Base-by-base conservation (phyloP, 192 early-diverging fungal genomes). In the Phlyctochytrium planicorne region DNA sequence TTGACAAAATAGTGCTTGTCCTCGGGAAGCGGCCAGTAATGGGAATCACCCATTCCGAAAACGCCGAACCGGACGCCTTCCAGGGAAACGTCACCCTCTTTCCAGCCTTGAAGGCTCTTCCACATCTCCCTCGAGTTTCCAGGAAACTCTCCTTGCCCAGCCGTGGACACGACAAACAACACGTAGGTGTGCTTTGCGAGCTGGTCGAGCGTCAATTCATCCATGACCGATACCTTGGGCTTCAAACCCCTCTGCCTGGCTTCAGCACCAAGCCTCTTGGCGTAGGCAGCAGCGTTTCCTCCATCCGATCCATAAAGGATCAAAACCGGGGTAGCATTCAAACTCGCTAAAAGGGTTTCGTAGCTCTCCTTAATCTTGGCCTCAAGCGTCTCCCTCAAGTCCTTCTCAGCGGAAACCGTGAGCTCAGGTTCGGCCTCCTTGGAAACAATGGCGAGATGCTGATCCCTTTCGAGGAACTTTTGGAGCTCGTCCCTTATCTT, bases 71-170 rank as follows among this genome's bases (percentile, higher is more conserved):
- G 75, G 34, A 91, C 87, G 50, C 87, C 88, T 55, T 73, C 80
- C 40, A 47, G 20, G 37, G 47, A 95, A 75, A 53, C 62, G 2
- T 66, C 63, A 6, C 50, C 71, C 34, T 35, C 65, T 30, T 66
- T 63, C 35, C 56, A 59, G n/a, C 34, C 52, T 32, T 82, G 80
- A 61, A 98, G 79, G 6, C 78, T 79, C 81, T 91, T 91, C 88
- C 90, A 92, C 67, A 93, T 93, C 77, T 98, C 94, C 69, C 90
- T 90, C 14, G 84, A 78, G 72, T 95, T 94, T 67, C 88, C 88
- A 0, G 96, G 96, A 66, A 97, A 89, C 85, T 98, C 96, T 76
- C 96, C 96, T 75, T 98, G 94, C 29, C 96, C 96, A 34, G 96
- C 94, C 10, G 94, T 97, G 60, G 87, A 90, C 53, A 90, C 78